Evolutionary conservation across 441 rosid genomes (phyloP).

Genomic region (Populus hybrid): DNA sequence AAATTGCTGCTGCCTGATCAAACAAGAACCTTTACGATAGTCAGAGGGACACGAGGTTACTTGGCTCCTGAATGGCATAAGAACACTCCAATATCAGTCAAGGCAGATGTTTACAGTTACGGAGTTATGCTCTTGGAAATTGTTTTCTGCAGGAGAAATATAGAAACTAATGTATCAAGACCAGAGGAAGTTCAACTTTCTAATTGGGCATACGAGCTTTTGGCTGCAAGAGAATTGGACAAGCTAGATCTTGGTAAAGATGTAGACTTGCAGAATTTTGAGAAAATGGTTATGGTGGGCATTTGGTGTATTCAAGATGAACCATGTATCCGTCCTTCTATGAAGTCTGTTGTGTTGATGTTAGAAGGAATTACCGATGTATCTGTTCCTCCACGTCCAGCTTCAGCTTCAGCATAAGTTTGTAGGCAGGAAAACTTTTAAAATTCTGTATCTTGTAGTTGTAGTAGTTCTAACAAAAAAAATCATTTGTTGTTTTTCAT

Average conservation of each 20-base stretch:
- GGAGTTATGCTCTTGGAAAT: not conserved
- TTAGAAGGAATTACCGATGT: not conserved
- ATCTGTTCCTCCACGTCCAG: not conserved
- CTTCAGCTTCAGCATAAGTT: not conserved
- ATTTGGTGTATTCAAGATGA: not conserved
- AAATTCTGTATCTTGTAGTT: not conserved
- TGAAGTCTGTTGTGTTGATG: not conserved
- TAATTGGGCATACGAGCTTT: not conserved
- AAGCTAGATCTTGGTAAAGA: not conserved
- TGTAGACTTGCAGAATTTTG: not conserved
- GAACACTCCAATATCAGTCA: not conserved
- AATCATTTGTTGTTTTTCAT: too few relatives aligned
- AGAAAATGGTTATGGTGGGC: not conserved
- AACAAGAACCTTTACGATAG: constrained; percentile 23
- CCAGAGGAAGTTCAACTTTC: not conserved
- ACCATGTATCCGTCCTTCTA: not conserved
- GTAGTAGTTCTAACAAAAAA: too few relatives aligned
- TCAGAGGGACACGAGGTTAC: not conserved
- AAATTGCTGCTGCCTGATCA: constrained; percentile 33
- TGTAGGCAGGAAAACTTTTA: not conserved
- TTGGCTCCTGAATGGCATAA: not conserved
- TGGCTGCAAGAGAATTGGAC: not conserved
- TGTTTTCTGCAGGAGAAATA: not conserved
- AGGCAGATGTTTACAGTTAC: not conserved
- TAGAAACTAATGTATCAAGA: not conserved